Conservation (phyloP, 805 yeast species). For the Pichia eremophila region DNA sequence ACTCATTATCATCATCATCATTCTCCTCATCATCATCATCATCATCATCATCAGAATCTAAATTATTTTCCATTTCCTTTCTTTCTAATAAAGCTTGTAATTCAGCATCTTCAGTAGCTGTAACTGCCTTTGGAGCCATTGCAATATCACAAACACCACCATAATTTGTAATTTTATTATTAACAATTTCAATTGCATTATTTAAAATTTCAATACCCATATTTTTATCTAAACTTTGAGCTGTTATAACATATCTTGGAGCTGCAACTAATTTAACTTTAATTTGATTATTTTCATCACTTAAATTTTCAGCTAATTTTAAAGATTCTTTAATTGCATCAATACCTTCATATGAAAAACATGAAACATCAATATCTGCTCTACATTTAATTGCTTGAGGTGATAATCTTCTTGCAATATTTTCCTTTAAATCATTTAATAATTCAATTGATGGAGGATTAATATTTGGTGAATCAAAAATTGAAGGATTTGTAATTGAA, state of each 20-base stretch:
- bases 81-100: constrained; percentile 91
- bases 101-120: constrained; percentile 97
- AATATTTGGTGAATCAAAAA: constrained; percentile 60
- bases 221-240: constrained; percentile 86
- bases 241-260: constrained; percentile 87
- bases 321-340: constrained; percentile 92
- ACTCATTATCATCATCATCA: constrained; percentile 16
- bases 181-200: constrained; percentile 70
- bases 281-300: constrained; percentile 79
- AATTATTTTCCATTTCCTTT: constrained; percentile 81
- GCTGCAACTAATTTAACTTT: constrained; percentile 96
- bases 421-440: constrained; percentile 73
- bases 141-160: constrained; percentile 89
- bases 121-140: constrained; percentile 98
- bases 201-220: constrained; percentile 76
- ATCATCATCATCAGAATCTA: constrained; percentile 65
- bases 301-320: constrained; percentile 71
- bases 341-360: constrained; percentile 95
- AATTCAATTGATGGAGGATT: constrained; percentile 64
- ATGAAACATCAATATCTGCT: constrained; percentile 97
- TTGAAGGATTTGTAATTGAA: constrained; percentile 84
- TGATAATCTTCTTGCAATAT: constrained; percentile 87
- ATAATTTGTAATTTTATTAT: constrained; percentile 54
- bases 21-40: constrained; percentile 26
- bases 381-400: constrained; percentile 97